Percentiles rank a stretch among this genome's conserved stretches.
Evolutionary conservation across 768 basidiomycete species (phyloP).

Genomic region (Coprinopsis strossmayeri): DNA sequence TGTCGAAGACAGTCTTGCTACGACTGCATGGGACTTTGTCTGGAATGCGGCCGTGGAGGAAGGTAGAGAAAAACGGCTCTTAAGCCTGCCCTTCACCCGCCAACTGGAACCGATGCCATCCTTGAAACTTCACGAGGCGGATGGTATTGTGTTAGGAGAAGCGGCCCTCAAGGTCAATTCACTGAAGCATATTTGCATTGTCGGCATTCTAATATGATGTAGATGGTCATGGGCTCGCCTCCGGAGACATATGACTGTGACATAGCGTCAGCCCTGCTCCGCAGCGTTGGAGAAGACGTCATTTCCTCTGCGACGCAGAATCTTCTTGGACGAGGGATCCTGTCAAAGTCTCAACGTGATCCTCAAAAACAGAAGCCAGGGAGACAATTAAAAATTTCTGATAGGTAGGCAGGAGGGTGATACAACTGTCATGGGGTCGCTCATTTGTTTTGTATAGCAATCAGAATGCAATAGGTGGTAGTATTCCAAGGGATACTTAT

Average conservation of each 20-base stretch:
- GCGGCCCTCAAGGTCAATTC: conserved; percentile 61
- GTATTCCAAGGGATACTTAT: conserved; percentile 56
- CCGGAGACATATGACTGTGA: conserved; percentile 60
- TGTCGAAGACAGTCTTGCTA: conserved; percentile 31
- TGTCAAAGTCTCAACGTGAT: conserved; percentile 64
- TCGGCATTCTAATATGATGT: not conserved
- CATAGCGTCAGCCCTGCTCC: conserved; percentile 51
- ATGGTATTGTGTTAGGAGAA: conserved; percentile 52
- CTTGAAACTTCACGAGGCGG: conserved; percentile 21
- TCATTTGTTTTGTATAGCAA: conserved; percentile 57
- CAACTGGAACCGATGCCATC: conserved; percentile 33
- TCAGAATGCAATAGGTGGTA: conserved; percentile 59
- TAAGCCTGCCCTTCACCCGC: conserved; percentile 48
- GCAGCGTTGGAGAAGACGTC: conserved; percentile 45
- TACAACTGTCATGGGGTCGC: too few species aligned
- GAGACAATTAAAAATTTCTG: conserved; percentile 70
- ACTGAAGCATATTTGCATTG: not conserved
- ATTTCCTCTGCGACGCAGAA: conserved; percentile 51
- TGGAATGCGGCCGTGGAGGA: conserved; percentile 71
- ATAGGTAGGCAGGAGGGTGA: conserved; percentile 49
- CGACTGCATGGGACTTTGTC: conserved; percentile 64
- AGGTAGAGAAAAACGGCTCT: conserved; percentile 62
- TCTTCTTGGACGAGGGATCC: conserved; percentile 55
- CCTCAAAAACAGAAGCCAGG: conserved; percentile 62
- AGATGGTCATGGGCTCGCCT: conserved; percentile 79